phyloP scores from a whole-genome alignment of 495 filamentous ascomycete genomes.

The Diplogelasinospora grovesii region DNA sequence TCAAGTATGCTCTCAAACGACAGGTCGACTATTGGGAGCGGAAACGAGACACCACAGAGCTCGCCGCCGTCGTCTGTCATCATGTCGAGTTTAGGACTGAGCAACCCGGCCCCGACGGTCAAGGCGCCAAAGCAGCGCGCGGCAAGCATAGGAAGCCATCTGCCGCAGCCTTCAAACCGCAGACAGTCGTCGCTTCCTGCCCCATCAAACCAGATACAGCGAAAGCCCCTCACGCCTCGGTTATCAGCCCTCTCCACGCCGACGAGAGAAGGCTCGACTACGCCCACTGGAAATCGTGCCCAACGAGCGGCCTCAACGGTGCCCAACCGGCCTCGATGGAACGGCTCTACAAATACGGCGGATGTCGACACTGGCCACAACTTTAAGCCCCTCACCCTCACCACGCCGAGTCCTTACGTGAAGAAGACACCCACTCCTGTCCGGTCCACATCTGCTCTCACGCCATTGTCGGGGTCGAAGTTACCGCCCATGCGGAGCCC shows the following conservation, averaged over 20 bases:
- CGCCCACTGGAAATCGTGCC: conserved; percentile 48
- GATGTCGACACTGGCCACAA: conserved; percentile 63
- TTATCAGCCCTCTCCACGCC: conserved; percentile 37
- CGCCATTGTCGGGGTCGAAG: conserved; percentile 35
- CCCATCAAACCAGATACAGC: conserved; percentile 15
- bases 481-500: conserved; percentile 42
- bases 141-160: conserved; percentile 29
- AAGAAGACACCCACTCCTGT: conserved; percentile 33
- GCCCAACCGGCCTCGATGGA: conserved; percentile 73
- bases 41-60: conserved; percentile 72
- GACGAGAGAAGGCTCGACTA: conserved; percentile 43
- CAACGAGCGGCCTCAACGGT: conserved; percentile 41
- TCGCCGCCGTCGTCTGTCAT: conserved; percentile 88
- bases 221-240: conserved; percentile 26
- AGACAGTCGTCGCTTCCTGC: conserved; percentile 27
- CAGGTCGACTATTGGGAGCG: conserved; percentile 64
- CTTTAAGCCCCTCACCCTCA: conserved; percentile 57
- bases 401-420: conserved; percentile 57
- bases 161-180: conserved; percentile 36
- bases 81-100: conserved; percentile 51
- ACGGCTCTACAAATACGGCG: conserved; percentile 60
- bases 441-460: conserved; percentile 33
- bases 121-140: conserved; percentile 38
- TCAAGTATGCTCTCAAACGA: conserved; percentile 88
- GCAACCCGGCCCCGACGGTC: conserved; percentile 31